These are phyloP conservation scores for Talaromyces stipitatus DNA, from an alignment of 495 filamentous ascomycete genomes.

Conservation along the genomic window DNA sequence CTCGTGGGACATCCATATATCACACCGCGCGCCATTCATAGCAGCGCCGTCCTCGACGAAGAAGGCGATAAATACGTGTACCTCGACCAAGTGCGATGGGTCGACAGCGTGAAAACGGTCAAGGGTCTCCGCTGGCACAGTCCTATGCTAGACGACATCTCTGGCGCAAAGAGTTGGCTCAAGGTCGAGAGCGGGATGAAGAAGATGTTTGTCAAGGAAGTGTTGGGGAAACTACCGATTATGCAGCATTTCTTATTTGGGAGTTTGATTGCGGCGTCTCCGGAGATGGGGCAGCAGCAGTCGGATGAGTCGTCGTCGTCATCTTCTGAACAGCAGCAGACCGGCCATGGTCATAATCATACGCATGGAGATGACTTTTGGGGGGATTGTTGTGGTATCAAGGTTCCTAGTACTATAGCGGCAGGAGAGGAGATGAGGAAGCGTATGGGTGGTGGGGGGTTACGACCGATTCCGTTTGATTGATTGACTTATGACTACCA, in stretches of 20 bases:
- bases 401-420: constrained; percentile 88
- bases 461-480: constrained; percentile 91
- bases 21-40: constrained; percentile 81
- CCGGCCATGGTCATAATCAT: constrained; percentile 34
- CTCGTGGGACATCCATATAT: constrained; percentile 81
- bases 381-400: constrained; percentile 98
- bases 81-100: constrained; percentile 83
- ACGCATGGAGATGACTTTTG: constrained; percentile 60
- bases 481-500: constrained; percentile 19
- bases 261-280: constrained; percentile 64
- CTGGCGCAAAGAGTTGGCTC: constrained; percentile 78
- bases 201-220: constrained; percentile 91
- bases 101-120: constrained; percentile 94
- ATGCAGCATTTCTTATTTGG: constrained; percentile 99
- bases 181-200: constrained; percentile 95
- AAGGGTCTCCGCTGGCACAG: constrained; percentile 94
- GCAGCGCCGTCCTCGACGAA: constrained; percentile 76
- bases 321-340: constrained; percentile 11
- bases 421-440: constrained; percentile 84
- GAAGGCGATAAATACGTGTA: constrained; percentile 78
- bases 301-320: constrained; percentile 42
- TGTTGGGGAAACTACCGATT: constrained; percentile 87
- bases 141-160: constrained; percentile 98
- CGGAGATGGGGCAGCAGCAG: constrained; percentile 68
- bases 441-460: constrained; percentile 48